These are phyloP conservation scores for Vitis hybrid DNA, from an alignment of 177 flowering plant species.

Conservation along the genomic window DNA sequence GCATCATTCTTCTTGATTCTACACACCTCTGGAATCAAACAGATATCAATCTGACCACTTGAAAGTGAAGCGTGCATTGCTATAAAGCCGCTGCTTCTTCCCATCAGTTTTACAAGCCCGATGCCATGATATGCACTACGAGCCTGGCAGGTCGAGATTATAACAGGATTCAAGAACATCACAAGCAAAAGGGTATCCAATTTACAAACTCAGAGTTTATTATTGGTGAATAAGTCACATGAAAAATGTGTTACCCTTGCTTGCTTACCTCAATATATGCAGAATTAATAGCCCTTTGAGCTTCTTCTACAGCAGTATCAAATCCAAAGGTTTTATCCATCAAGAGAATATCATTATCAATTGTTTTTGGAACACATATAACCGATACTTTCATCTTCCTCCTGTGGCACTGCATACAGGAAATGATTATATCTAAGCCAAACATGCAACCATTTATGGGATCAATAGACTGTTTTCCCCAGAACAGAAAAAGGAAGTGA, in stretches of 20 bases:
- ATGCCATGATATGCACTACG: slow-evolving; percentile 48
- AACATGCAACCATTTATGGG: neutral
- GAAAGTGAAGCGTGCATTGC: slow-evolving; percentile 54
- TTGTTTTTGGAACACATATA: slow-evolving; percentile 47
- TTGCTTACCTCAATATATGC: slow-evolving; percentile 45
- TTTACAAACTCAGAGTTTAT: neutral
- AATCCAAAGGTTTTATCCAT: slow-evolving; percentile 59
- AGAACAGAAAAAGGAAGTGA: neutral
- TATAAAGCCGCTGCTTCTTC: slow-evolving; percentile 54
- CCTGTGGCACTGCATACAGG: slow-evolving; percentile 33
- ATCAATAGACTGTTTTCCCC: neutral
- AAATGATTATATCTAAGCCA: neutral
- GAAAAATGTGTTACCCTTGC: neutral
- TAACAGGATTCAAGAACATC: too few relatives aligned
- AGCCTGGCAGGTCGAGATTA: slow-evolving; percentile 25
- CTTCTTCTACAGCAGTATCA: slow-evolving; percentile 16
- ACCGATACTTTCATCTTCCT: slow-evolving; percentile 45
- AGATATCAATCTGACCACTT: slow-evolving; percentile 45
- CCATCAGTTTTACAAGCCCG: slow-evolving; percentile 48
- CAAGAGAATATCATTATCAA: slow-evolving; percentile 46
- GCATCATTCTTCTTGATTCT: neutral
- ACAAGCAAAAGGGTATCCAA: neutral
- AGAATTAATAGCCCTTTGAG: slow-evolving; percentile 47
- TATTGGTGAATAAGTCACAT: neutral
- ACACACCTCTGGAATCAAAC: slow-evolving; percentile 52